Percentiles rank a stretch among this genome's conserved stretches.
These are phyloP conservation scores for Meyerozyma elateridarum DNA, from an alignment of 1,139 yeast species.

Conservation along the genomic window DNA sequence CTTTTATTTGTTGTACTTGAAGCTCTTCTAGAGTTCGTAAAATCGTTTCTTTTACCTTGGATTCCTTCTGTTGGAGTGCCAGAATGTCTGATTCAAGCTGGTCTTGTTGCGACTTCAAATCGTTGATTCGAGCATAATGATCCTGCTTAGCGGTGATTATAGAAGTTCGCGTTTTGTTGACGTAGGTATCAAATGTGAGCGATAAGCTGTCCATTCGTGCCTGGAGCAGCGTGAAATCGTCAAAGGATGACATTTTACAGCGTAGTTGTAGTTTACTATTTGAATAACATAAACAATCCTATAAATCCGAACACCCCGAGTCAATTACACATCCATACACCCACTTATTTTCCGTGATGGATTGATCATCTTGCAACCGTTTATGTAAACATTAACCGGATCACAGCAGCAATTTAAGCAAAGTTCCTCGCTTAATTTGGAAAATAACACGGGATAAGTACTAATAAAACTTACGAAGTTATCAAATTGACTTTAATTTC, in stretches of 20 bases:
- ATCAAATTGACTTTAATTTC: too few species aligned
- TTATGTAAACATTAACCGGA: too few species aligned
- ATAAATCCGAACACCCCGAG: not conserved
- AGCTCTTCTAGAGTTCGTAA: constrained; percentile 13
- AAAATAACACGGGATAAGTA: too few species aligned
- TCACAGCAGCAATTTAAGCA: too few species aligned
- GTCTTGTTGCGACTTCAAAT: constrained; percentile 24
- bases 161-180: constrained; percentile 23
- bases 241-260: constrained; percentile 12
- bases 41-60: constrained; percentile 19
- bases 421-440: too few species aligned
- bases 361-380: too few species aligned
- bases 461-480: too few species aligned
- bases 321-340: constrained; percentile 1
- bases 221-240: constrained; percentile 25
- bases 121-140: constrained; percentile 24
- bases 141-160: constrained; percentile 27
- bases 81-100: constrained; percentile 22
- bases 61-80: constrained; percentile 16
- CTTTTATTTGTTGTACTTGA: constrained; percentile 14
- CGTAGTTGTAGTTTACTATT: not conserved
- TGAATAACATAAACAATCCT: not conserved
- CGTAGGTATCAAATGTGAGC: constrained; percentile 19
- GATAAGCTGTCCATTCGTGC: constrained; percentile 29
- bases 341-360: not conserved